Base-by-base conservation (phyloP, 2,329 filamentous ascomycete genomes). In the Sarocladiaceae sp. region DNA sequence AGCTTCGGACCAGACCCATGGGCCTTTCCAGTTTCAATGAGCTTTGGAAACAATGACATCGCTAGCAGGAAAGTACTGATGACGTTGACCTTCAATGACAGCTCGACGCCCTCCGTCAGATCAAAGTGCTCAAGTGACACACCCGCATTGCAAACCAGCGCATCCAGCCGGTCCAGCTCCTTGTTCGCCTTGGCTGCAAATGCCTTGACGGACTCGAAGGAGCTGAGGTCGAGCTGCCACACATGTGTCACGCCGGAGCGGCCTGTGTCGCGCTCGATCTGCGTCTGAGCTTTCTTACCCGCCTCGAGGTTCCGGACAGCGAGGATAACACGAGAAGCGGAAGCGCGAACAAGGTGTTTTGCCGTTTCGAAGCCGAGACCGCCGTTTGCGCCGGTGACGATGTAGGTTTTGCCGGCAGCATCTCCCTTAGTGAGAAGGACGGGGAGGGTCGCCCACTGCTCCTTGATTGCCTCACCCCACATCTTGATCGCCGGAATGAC, bases 51-150 rank as follows among this genome's bases (percentile, higher is more conserved):
- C 7, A 46, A 29, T 5, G 29, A 15, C 21, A 27, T 3, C 23
- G 13, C 18, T 5, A 46, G 45, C 4, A 46, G 37, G 13, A 46
- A 34, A 16, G 26, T 33, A 52, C 12, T 58, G 49, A 76, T 56
- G 15, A 73, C 65, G 50, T 76, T 75, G 35, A 74, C 62, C 3
- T 65, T 67, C 40, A 73, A 53, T 21, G 58, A 65, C 12, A 52
- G 51, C 53, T 74, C 71, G 44, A 65, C 60, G 2, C 66, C 70
- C 45, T 69, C 66, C 16, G 55, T 48, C 32, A 56, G 42, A 12
- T 51, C 45, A 32, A 50, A 53, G 5, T 45, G 40, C 5, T 48
- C 26, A 4, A 43, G 47, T 7, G 52, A 43, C 12, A 55, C 24
- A 12, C 55, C 51, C 3, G 70, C 70, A 42, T 72, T 74, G 40